phyloP scores from a whole-genome alignment of 108 stramenopile species.

The Stephanodiscus triporus region DNA sequence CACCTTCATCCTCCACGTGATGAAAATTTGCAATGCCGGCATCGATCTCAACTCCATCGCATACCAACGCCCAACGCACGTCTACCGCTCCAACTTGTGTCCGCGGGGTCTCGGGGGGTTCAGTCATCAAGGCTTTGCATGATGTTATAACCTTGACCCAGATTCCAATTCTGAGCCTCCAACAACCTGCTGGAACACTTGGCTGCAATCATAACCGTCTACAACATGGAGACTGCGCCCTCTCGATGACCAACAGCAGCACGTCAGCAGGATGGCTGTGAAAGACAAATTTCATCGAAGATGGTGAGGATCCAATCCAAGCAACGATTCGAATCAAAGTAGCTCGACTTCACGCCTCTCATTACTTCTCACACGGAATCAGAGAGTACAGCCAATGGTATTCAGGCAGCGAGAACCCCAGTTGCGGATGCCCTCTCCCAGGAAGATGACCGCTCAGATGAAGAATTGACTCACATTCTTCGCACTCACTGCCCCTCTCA shows the following conservation, averaged over 20 bases:
- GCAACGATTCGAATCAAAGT: slow-evolving; percentile 7
- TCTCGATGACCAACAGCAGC: slow-evolving; percentile 14
- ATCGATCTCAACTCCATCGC: slow-evolving; percentile 26
- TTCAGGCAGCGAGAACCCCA: too few relatives aligned
- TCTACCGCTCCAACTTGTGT: slow-evolving; percentile 29
- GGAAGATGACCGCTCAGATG: slow-evolving; percentile 6
- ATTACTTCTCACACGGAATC: too few relatives aligned
- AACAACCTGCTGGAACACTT: slow-evolving; percentile 27
- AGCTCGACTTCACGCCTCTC: neutral
- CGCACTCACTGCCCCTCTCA: slow-evolving; percentile 10
- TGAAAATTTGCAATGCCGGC: slow-evolving; percentile 9
- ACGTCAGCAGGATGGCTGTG: slow-evolving; percentile 17
- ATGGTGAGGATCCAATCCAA: slow-evolving; percentile 14
- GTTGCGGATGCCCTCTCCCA: slow-evolving; percentile 34
- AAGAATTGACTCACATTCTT: slow-evolving; percentile 23
- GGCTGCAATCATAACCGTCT: neutral
- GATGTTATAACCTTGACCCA: slow-evolving; percentile 23
- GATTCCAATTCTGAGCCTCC: slow-evolving; percentile 22
- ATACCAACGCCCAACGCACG: slow-evolving; percentile 11
- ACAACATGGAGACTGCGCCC: neutral
- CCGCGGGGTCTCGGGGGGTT: slow-evolving; percentile 30
- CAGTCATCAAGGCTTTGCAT: slow-evolving; percentile 28
- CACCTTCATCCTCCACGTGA: neutral
- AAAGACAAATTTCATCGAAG: slow-evolving; percentile 26
- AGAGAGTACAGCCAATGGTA: too few relatives aligned